These are phyloP conservation scores for Solanum ossicruentum DNA, from an alignment of 257 asterid species.

Conservation along the genomic window DNA sequence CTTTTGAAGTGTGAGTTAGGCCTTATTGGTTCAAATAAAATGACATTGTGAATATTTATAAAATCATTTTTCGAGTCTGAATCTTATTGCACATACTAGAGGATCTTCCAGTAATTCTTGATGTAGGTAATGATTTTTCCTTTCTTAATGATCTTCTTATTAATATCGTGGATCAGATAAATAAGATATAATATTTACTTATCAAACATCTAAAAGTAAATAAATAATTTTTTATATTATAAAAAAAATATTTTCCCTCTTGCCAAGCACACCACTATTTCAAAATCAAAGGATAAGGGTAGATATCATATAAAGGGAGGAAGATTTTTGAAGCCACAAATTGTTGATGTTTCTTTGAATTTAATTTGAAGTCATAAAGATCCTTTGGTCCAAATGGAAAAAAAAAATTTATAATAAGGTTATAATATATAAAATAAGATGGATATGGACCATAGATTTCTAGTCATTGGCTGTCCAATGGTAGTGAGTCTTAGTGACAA, in stretches of 20 bases:
- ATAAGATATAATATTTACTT: neutral
- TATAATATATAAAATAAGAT: neutral
- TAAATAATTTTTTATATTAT: neutral
- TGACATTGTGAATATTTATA: no score
- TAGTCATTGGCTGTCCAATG: neutral
- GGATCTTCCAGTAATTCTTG: no score
- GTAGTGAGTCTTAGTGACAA: slow-evolving; percentile 1
- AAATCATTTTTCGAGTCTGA: no score
- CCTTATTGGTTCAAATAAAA: no score
- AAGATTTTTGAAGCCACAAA: neutral
- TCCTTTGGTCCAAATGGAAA: neutral
- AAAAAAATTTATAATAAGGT: neutral
- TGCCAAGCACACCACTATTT: neutral
- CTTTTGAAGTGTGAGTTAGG: no score
- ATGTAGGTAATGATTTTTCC: neutral
- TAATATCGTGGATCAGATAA: neutral
- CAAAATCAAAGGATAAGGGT: neutral
- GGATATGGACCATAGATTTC: neutral
- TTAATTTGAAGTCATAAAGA: neutral
- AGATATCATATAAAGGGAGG: neutral
- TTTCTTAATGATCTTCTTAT: neutral
- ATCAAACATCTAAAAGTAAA: no score
- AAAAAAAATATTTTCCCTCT: neutral
- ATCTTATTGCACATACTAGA: no score
- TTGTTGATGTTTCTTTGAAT: neutral